Percentiles rank a stretch among this genome's conserved stretches.
Evolutionary conservation across 116 monocot genomes (phyloP).

Genomic region (Zostera marina): DNA sequence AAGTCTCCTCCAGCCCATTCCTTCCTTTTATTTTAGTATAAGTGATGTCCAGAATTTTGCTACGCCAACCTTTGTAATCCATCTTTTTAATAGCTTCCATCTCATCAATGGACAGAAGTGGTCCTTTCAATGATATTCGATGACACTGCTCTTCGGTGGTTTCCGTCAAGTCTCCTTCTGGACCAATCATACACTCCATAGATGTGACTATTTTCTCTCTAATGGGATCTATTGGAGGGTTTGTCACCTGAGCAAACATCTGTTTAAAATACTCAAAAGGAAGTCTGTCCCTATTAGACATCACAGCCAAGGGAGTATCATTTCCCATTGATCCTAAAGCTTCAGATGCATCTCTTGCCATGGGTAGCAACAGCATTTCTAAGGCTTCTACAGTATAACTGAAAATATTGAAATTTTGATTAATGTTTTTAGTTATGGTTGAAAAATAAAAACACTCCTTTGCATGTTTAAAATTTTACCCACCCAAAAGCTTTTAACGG

Average conservation of each 20-base stretch:
- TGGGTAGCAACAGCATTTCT: conserved; percentile 93
- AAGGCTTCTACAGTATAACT: conserved; percentile 95
- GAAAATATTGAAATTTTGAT: conserved; percentile 9
- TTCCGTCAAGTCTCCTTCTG: conserved; percentile 97
- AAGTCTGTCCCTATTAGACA: conserved; percentile 91
- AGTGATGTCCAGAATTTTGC: conserved; percentile 89
- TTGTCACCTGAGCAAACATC: conserved; percentile 99
- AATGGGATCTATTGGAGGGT: conserved; percentile 98
- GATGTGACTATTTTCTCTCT: conserved; percentile 98
- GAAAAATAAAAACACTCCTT: not conserved
- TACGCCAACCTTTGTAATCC: conserved; percentile 81
- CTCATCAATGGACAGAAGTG: conserved; percentile 80
- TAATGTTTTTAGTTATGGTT: not conserved
- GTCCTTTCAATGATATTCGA: conserved; percentile 59
- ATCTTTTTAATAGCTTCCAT: conserved; percentile 96
- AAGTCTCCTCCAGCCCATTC: conserved; percentile 71
- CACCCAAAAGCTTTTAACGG: conserved; percentile 99
- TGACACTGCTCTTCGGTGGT: conserved; percentile 93
- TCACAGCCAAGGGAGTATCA: conserved; percentile 94
- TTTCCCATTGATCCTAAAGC: conserved; percentile 99
- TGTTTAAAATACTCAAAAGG: conserved; percentile 96
- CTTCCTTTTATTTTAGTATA: conserved; percentile 61
- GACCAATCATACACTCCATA: conserved; percentile 99
- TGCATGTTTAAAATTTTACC: conserved; percentile 4
- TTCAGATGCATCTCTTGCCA: conserved; percentile 92